phyloP scores from a whole-genome alignment of 805 yeast species.

The Isabelozyma pseudorhagii region DNA sequence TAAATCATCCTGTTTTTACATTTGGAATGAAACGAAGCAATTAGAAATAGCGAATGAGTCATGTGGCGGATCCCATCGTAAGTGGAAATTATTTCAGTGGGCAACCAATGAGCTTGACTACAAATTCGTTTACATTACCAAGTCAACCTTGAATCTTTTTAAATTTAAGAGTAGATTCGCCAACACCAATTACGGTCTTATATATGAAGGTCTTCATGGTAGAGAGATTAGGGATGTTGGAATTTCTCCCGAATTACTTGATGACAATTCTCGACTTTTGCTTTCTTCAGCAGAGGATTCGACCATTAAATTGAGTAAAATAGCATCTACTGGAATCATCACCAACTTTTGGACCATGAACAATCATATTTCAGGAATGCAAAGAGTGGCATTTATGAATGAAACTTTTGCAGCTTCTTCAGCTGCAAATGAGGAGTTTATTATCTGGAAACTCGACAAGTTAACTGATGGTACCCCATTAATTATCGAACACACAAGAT shows the following conservation, averaged over 20 bases:
- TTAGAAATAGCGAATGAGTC: conserved; percentile 63
- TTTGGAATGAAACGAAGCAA: conserved; percentile 80
- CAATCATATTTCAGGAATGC: conserved; percentile 87
- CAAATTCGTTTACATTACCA: conserved; percentile 57
- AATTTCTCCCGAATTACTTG: conserved; percentile 33
- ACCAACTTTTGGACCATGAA: conserved; percentile 59
- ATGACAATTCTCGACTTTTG: conserved; percentile 36
- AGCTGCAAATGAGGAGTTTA: conserved; percentile 87
- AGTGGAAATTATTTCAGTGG: conserved; percentile 54
- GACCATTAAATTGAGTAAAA: conserved; percentile 55
- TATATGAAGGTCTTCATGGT: conserved; percentile 77
- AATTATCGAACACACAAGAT: conserved; percentile 46
- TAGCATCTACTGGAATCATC: conserved; percentile 40
- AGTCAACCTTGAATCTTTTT: conserved; percentile 43
- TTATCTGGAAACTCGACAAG: conserved; percentile 65
- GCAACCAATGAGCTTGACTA: conserved; percentile 18
- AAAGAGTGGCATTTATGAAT: conserved; percentile 62
- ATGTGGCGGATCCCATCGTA: conserved; percentile 92
- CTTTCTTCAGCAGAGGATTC: conserved; percentile 92
- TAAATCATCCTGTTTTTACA: conserved; percentile 69
- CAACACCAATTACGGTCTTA: conserved; percentile 18
- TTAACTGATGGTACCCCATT: conserved; percentile 35
- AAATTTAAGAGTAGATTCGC: conserved; percentile 15
- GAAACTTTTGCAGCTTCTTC: conserved; percentile 45
- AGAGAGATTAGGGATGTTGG: conserved; percentile 81